Percentiles rank a stretch among this genome's conserved stretches.
These are phyloP conservation scores for Fusarium foetens DNA, from an alignment of 2,329 filamentous ascomycete genomes.

Conservation along the genomic window DNA sequence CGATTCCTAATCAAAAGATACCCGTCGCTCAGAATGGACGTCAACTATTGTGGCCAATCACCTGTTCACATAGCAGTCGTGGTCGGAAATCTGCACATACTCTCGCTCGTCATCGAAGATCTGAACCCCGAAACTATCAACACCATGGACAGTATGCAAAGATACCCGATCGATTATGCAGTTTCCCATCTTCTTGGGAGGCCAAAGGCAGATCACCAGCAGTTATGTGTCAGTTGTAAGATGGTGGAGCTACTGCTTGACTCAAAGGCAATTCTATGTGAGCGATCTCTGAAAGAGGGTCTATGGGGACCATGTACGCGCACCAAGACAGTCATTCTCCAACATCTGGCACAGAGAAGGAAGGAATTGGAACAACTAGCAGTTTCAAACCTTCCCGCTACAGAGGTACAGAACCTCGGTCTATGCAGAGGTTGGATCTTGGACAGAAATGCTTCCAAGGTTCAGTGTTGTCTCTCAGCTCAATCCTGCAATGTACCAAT, in stretches of 20 bases:
- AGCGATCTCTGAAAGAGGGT: fast-evolving
- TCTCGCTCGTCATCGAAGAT: neutral
- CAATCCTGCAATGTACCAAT: fast-evolving
- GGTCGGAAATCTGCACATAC: neutral
- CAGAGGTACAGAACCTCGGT: neutral
- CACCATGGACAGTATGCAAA: neutral
- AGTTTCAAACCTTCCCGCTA: fast-evolving
- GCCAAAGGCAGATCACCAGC: fast-evolving
- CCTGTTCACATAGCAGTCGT: neutral
- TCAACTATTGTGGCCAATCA: fast-evolving
- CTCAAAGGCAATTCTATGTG: neutral
- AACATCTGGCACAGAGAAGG: neutral
- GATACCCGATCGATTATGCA: neutral
- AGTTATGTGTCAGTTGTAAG: neutral
- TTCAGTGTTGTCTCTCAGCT: neutral
- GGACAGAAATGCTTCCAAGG: neutral
- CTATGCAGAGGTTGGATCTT: neutral
- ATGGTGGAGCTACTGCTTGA: neutral
- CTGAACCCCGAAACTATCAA: fast-evolving
- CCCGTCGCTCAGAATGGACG: fast-evolving
- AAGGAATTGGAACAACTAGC: neutral
- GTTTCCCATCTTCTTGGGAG: neutral
- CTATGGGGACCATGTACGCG: fast-evolving
- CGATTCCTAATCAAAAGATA: fast-evolving
- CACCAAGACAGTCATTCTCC: neutral